phyloP scores from a whole-genome alignment of 2,329 filamentous ascomycete species.

The Monosporascus sp. region DNA sequence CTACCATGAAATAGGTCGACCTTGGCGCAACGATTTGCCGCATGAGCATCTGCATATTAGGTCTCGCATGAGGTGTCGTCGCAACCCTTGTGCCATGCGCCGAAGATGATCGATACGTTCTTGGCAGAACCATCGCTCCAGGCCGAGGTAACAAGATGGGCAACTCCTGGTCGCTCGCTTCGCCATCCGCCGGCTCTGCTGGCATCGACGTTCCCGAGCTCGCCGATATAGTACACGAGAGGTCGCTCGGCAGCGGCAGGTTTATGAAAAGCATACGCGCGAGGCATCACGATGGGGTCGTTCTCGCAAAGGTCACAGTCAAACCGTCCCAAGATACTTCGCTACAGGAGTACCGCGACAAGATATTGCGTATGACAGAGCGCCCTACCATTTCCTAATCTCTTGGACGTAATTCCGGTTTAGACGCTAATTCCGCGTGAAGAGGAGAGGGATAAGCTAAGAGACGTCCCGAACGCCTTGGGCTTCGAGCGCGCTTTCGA shows the following conservation, averaged over 20 bases:
- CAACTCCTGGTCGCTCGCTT: slow-evolving; percentile 91
- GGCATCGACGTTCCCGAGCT: slow-evolving; percentile 94
- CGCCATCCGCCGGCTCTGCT: slow-evolving; percentile 84
- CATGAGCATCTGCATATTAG: too few species aligned
- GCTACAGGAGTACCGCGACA: slow-evolving; percentile 71
- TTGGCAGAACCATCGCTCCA: not conserved
- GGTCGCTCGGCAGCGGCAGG: slow-evolving; percentile 81
- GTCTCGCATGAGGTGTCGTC: not conserved
- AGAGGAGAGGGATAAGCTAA: slow-evolving; percentile 76
- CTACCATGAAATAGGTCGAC: too few species aligned
- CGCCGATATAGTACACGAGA: slow-evolving; percentile 85
- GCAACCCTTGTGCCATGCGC: not conserved
- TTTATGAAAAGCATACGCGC: slow-evolving; percentile 97
- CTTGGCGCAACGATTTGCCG: too few species aligned
- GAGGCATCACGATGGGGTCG: slow-evolving; percentile 81
- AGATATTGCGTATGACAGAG: slow-evolving; percentile 61
- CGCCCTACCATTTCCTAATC: not conserved
- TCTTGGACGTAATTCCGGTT: not conserved
- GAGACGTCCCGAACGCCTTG: slow-evolving; percentile 84
- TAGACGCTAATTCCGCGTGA: slow-evolving; percentile 7
- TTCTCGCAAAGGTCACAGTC: slow-evolving; percentile 90
- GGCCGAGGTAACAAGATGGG: slow-evolving; percentile 60
- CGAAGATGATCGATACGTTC: not conserved
- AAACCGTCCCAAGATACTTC: slow-evolving; percentile 78
- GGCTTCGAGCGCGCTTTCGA: slow-evolving; percentile 88